Conservation (phyloP, 495 filamentous ascomycete genomes). For the Lophiostoma macrostomum region DNA sequence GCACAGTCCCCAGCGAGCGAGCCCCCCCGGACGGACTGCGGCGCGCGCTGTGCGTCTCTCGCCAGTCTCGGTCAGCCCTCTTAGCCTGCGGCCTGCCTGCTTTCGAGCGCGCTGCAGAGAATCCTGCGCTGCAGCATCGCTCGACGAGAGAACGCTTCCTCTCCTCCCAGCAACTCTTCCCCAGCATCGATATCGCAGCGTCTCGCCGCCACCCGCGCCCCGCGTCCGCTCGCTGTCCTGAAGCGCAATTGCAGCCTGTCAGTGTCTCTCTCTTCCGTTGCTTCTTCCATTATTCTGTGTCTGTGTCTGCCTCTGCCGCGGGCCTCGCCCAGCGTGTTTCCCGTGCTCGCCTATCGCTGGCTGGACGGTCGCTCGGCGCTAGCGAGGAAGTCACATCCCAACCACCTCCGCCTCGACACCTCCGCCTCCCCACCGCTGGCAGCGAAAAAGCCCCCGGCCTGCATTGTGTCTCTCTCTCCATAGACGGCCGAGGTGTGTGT, state of each 20-base stretch:
- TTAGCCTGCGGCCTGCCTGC: slow-evolving; percentile 35
- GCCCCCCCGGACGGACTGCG: slow-evolving; percentile 19
- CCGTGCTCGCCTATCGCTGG: slow-evolving; percentile 33
- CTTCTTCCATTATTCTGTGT: slow-evolving; percentile 8
- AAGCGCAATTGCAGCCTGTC: background rate
- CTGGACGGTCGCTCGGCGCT: slow-evolving; percentile 34
- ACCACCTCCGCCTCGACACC: slow-evolving; percentile 38
- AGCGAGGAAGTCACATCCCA: slow-evolving; percentile 37
- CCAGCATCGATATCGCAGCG: slow-evolving; percentile 1
- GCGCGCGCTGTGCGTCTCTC: slow-evolving; percentile 25
- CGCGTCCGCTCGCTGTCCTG: slow-evolving; percentile 22
- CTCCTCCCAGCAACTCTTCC: slow-evolving; percentile 2
- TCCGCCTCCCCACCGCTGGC: slow-evolving; percentile 36
- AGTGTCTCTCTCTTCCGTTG: slow-evolving; percentile 8
- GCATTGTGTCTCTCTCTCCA: slow-evolving; percentile 18
- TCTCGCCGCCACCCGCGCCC: background rate
- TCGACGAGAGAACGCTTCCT: slow-evolving; percentile 20
- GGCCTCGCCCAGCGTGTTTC: slow-evolving; percentile 24
- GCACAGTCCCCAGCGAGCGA: background rate
- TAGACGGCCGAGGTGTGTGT: slow-evolving; percentile 23
- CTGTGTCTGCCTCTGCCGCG: slow-evolving; percentile 2
- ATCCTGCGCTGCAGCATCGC: slow-evolving; percentile 33
- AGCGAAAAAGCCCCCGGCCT: slow-evolving; percentile 16
- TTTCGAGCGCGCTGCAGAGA: slow-evolving; percentile 26
- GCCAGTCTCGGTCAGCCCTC: slow-evolving; percentile 34